These are phyloP conservation scores for Colletotrichum incanum DNA, from an alignment of 2,329 filamentous ascomycete species.

Conservation along the genomic window DNA sequence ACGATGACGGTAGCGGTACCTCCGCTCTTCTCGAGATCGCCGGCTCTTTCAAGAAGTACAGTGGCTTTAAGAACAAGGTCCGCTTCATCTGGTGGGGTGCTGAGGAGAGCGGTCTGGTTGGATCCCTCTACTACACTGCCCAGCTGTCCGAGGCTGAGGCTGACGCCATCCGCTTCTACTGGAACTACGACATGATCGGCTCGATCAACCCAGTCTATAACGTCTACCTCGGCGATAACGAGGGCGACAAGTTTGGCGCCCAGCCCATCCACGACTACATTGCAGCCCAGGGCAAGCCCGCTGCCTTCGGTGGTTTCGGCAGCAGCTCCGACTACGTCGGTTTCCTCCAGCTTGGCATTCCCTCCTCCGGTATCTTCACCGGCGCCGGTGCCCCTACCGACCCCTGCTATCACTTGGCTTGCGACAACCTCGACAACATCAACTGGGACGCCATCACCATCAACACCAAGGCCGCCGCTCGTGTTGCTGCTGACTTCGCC, in stretches of 20 bases:
- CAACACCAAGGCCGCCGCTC: slow-evolving; percentile 64
- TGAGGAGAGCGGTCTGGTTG: slow-evolving; percentile 61
- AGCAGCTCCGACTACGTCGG: slow-evolving; percentile 58
- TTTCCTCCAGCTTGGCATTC: slow-evolving; percentile 58
- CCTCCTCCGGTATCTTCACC: slow-evolving; percentile 58
- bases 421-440: slow-evolving; percentile 59
- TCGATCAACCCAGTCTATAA: slow-evolving; percentile 57
- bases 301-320: slow-evolving; percentile 54
- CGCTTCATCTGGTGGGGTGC: slow-evolving; percentile 62
- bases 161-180: slow-evolving; percentile 75
- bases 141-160: slow-evolving; percentile 55
- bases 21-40: slow-evolving; percentile 58
- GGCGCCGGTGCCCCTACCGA: slow-evolving; percentile 55
- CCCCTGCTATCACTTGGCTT: slow-evolving; percentile 57
- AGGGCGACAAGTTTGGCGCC: slow-evolving; percentile 55
- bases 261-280: slow-evolving; percentile 55
- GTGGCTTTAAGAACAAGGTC: slow-evolving; percentile 59
- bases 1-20: slow-evolving; percentile 59
- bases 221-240: slow-evolving; percentile 58
- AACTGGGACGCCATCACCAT: slow-evolving; percentile 57
- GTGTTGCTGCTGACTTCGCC: slow-evolving; percentile 60
- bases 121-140: slow-evolving; percentile 59
- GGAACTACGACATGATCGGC: slow-evolving; percentile 82
- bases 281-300: slow-evolving; percentile 52
- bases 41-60: slow-evolving; percentile 55